These are phyloP conservation scores for Colletotrichum incanum DNA, from an alignment of 2,329 filamentous ascomycete genomes.

Conservation along the genomic window DNA sequence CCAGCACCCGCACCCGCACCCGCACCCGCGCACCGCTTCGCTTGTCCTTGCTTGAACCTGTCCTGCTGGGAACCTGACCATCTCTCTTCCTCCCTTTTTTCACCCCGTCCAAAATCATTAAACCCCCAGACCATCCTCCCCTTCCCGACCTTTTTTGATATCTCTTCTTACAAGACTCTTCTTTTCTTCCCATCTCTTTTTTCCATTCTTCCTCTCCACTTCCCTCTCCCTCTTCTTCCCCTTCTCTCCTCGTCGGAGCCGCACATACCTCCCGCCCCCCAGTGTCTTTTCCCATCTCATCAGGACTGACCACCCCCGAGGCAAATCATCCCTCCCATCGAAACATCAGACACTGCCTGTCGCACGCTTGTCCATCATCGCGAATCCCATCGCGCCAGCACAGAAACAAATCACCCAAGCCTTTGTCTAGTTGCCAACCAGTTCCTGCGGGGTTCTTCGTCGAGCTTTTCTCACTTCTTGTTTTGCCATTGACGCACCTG, in stretches of 20 bases:
- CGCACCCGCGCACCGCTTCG: slow-evolving; percentile 18
- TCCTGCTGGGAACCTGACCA: slow-evolving; percentile 24
- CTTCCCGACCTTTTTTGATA: slow-evolving; percentile 56
- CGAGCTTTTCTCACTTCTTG: slow-evolving; percentile 46
- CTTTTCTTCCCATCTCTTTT: slow-evolving; percentile 57
- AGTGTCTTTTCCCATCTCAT: slow-evolving; percentile 42
- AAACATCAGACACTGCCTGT: slow-evolving; percentile 50
- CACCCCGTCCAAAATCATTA: slow-evolving; percentile 56
- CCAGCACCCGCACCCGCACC: slow-evolving; percentile 12
- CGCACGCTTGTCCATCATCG: slow-evolving; percentile 47
- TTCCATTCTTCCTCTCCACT: slow-evolving; percentile 49
- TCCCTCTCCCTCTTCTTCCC: slow-evolving; percentile 48
- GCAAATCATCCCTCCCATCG: slow-evolving; percentile 46
- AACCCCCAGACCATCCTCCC: slow-evolving; percentile 57
- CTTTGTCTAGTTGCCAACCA: slow-evolving; percentile 51
- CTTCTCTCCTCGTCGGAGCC: slow-evolving; percentile 49
- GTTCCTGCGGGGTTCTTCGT: slow-evolving; percentile 48
- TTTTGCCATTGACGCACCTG: slow-evolving; percentile 45
- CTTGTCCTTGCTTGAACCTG: slow-evolving; percentile 12
- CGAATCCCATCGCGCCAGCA: slow-evolving; percentile 38
- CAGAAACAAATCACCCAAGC: neutral
- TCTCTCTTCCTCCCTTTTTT: slow-evolving; percentile 45
- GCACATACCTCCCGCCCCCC: slow-evolving; percentile 44
- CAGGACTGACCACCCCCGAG: slow-evolving; percentile 48
- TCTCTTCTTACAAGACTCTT: slow-evolving; percentile 57